Conservation (phyloP, 1,139 yeast genomes). For the Geotrichum fermentans region DNA sequence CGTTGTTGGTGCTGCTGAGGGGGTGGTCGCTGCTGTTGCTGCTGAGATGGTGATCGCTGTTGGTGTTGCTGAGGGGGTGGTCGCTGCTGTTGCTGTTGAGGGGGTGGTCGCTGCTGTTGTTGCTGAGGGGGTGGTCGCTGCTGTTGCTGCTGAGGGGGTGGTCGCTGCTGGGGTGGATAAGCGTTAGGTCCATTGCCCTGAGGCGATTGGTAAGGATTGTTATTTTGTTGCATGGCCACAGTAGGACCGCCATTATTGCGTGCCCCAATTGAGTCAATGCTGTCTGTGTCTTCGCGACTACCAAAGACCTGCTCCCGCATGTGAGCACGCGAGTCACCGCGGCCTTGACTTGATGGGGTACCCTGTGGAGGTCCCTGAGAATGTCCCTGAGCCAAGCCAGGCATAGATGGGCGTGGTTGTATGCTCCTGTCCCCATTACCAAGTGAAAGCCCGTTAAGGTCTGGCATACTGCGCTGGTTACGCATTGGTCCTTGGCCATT, state of each 20-base stretch:
- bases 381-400: not conserved
- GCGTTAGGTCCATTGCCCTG: not conserved
- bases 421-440: not conserved
- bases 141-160: not conserved
- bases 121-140: not conserved
- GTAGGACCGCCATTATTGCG: not conserved
- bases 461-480: not conserved
- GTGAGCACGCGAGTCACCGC: not conserved
- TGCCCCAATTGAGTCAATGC: not conserved
- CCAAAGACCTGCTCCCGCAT: not conserved
- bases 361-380: not conserved
- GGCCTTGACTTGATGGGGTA: not conserved
- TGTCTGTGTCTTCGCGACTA: no score
- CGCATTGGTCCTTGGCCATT: slow-evolving; percentile 2
- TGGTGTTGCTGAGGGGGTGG: slow-evolving; percentile 91
- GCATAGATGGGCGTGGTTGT: not conserved
- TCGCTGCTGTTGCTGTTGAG: slow-evolving; percentile 39
- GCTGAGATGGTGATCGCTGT: slow-evolving; percentile 44
- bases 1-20: slow-evolving; percentile 55
- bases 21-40: not conserved
- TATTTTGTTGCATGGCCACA: not conserved
- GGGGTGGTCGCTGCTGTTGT: slow-evolving; percentile 3
- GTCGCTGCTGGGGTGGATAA: not conserved
- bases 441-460: not conserved
- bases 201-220: not conserved